phyloP scores from a whole-genome alignment of 2,329 filamentous ascomycete genomes.

The Rasamsonia emersonii region DNA sequence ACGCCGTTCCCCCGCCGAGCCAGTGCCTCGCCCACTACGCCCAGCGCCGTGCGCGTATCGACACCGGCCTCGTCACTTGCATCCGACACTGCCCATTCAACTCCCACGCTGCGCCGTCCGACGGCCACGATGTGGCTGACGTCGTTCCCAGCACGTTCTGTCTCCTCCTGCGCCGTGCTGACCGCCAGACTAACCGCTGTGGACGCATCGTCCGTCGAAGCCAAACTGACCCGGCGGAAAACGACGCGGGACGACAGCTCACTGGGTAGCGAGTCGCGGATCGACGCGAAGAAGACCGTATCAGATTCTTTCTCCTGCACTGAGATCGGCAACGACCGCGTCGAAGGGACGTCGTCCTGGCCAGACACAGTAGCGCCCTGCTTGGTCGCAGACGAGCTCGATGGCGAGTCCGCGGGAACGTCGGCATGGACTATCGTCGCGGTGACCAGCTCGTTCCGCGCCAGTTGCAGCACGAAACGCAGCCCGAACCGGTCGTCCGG shows the following conservation, averaged over 20 bases:
- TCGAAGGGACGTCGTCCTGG: not conserved
- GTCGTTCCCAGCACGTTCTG: conserved; percentile 54
- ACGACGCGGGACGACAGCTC: conserved; percentile 47
- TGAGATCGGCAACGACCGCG: conserved; percentile 3
- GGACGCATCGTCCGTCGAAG: conserved; percentile 27
- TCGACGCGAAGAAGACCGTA: conserved; percentile 47
- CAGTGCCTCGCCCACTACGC: conserved; percentile 28
- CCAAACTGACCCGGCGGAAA: conserved; percentile 36
- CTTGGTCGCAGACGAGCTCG: conserved; percentile 2
- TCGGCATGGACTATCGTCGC: conserved; percentile 62
- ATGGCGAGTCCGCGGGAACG: conserved; percentile 11
- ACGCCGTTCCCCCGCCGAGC: conserved; percentile 50
- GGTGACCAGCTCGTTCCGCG: conserved; percentile 67
- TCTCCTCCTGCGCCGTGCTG: conserved; percentile 48
- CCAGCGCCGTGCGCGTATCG: conserved; percentile 23
- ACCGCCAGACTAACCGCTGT: conserved; percentile 34
- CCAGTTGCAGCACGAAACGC: conserved; percentile 73
- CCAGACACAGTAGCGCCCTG: conserved; percentile 5
- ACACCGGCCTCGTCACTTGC: conserved; percentile 5
- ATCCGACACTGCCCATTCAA: conserved; percentile 3
- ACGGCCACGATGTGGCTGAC: conserved; percentile 64
- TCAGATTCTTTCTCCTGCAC: conserved; percentile 33
- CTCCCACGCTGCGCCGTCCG: conserved; percentile 39
- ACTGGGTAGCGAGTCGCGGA: conserved; percentile 47
- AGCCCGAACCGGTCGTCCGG: conserved; percentile 73